Evolutionary conservation across 441 rosid genomes (phyloP).

Genomic region (Erysimum cheiri): DNA sequence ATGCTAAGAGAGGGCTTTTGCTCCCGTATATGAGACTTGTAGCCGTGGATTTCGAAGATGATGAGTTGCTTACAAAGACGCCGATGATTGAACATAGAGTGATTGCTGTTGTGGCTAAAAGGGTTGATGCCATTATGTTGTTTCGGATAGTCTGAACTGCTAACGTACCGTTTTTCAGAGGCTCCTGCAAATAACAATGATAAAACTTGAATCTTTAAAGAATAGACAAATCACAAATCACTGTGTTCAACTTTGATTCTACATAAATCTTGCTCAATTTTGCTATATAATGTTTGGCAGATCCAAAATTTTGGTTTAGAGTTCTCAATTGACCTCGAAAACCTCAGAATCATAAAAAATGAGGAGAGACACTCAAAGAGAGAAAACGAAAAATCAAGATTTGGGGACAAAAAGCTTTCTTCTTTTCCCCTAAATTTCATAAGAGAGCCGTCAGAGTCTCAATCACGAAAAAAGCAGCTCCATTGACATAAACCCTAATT

Average conservation of each 20-base stretch:
- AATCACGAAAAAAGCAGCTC: not conserved
- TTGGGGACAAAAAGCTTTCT: not conserved
- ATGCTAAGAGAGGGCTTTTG: slow-evolving; percentile 57
- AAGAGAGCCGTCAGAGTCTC: not conserved
- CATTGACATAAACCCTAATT: not conserved
- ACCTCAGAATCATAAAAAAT: slow-evolving; percentile 3
- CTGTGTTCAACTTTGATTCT: not conserved
- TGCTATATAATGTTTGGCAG: not conserved
- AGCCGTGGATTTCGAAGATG: slow-evolving; percentile 49
- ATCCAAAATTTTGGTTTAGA: not conserved
- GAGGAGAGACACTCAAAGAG: not conserved
- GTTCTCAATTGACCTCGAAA: not conserved
- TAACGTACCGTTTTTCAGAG: slow-evolving; percentile 78
- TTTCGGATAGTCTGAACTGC: slow-evolving; percentile 90
- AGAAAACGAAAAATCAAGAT: not conserved
- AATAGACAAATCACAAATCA: not conserved
- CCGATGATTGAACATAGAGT: slow-evolving; percentile 86
- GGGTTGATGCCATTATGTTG: slow-evolving; percentile 97
- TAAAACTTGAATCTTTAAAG: not conserved
- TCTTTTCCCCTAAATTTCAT: not conserved
- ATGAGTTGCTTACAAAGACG: slow-evolving; percentile 76
- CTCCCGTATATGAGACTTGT: slow-evolving; percentile 67
- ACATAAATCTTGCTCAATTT: slow-evolving; percentile 6
- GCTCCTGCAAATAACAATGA: slow-evolving; percentile 61
- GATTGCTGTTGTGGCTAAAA: slow-evolving; percentile 85